Base-by-base conservation (phyloP, 2,329 filamentous ascomycete genomes). In the Aspergillus caelatus region DNA sequence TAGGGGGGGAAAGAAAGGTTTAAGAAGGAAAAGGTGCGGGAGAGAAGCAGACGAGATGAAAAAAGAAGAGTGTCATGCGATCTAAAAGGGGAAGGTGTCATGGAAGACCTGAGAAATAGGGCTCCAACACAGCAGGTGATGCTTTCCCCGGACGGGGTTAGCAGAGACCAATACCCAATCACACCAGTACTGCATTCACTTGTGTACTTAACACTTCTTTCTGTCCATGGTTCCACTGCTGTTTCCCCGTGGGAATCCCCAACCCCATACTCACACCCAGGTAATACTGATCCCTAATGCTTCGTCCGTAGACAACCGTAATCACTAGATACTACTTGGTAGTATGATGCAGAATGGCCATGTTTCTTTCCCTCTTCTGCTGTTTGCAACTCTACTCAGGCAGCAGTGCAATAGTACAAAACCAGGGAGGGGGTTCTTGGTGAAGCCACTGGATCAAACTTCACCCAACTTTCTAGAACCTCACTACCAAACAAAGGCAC, bases 81-180 rank as follows among this genome's bases (percentile, higher is more conserved):
- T 32, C 43, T n/a, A 60, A 48, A 48, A 41, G 19, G 57, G n/a
- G 41, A 30, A 36, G 46, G 48, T 32, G 39, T 26, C 26, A 61
- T 16, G 45, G 14, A 36, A n/a, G 21, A 16, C 19, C 39, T 41
- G 36, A 39, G 26, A 53, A 60, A 59, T 56, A 62, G 41, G 53
- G 62, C 55, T 58, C 32, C 56, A 21, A 58, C 41, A 43, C 16
- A 26, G 16, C 50, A 57, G 60, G 60, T 57, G 57, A 63, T 50
- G n/a, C n/a, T 23, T 23, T 48, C 34, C 43, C 43, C 43, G 12
- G 39, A 41, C 39, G 16, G 39, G 39, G 39, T 41, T 41, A 41
- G 8, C 16, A 41, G 8, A 8, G 9, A 10, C 39, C 39, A 46
- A 23, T 21, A 6, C 21, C 45, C 45, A 48, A 48, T 28, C 45